Conservation (phyloP, 345 rosid genomes). For the Brassica cretica region DNA sequence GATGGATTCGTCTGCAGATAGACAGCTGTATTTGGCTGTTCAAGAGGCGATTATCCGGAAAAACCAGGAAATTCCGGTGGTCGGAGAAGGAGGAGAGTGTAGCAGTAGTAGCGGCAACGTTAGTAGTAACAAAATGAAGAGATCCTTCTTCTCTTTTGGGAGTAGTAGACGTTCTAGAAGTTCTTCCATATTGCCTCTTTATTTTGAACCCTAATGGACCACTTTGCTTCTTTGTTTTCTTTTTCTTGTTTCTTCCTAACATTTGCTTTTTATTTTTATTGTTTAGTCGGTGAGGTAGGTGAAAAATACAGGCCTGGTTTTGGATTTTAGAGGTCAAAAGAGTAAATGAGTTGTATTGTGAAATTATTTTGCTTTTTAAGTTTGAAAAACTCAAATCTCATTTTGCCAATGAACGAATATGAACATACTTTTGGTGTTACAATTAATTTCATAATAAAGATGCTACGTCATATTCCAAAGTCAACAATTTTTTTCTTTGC, state of each 20-base stretch:
- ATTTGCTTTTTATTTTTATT: neutral
- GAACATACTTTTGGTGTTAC: neutral
- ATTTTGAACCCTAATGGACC: slow-evolving; percentile 45
- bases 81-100: slow-evolving; percentile 37
- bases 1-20: slow-evolving; percentile 82
- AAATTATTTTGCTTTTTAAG: neutral
- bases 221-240: neutral
- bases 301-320: slow-evolving; percentile 4
- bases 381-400: slow-evolving; percentile 4
- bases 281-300: slow-evolving; percentile 16
- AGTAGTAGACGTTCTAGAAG: slow-evolving; percentile 62
- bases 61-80: slow-evolving; percentile 31
- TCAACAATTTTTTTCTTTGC: neutral
- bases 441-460: neutral
- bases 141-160: slow-evolving; percentile 78
- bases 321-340: slow-evolving; percentile 13
- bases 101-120: slow-evolving; percentile 22
- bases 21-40: slow-evolving; percentile 58
- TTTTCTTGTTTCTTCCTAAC: neutral
- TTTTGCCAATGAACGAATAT: neutral
- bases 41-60: slow-evolving; percentile 57
- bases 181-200: slow-evolving; percentile 61
- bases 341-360: slow-evolving; percentile 16
- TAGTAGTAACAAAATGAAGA: slow-evolving; percentile 46
- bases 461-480: neutral